Base-by-base conservation (phyloP, 371 early-diverging fungal species). In the Mucor indicus region DNA sequence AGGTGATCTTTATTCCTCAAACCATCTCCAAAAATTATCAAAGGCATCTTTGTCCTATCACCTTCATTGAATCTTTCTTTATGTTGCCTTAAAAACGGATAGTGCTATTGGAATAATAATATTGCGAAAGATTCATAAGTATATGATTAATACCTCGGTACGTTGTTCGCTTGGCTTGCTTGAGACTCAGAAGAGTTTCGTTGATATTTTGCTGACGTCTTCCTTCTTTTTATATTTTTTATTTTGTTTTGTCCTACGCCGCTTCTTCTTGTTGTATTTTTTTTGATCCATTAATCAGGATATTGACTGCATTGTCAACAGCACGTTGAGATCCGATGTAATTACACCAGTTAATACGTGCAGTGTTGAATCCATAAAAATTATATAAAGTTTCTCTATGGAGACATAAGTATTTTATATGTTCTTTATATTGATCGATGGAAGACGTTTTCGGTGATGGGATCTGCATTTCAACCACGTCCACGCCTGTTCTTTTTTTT, bases 181-280 rank as follows among this genome's bases (percentile, higher is more conserved):
- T n/a, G n/a, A n/a, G n/a, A n/a, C n/a, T n/a, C n/a, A n/a, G n/a
- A n/a, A n/a, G n/a, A n/a, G n/a, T n/a, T n/a, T n/a, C n/a, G n/a
- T n/a, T n/a, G n/a, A n/a, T n/a, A n/a, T n/a, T n/a, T n/a, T n/a
- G n/a, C n/a, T n/a, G n/a, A n/a, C n/a, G n/a, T n/a, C n/a, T n/a
- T n/a, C n/a, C 35, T 35, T 35, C 35, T 35, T 35, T 35, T 16
- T 35, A 5, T 27, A 5, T 16, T 35, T 9, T 16, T 35, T 35
- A 4, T 27, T 27, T 27, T 27, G n/a, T n/a, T n/a, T n/a, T n/a
- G 36, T 36, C 36, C 16, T 15, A 12, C 20, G 22, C 33, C 32
- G 4, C 21, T 37, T 46, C 13, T 10, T 37, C 16, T 31, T 48
- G 33, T 39, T 46, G 23, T 46, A 46, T n/a, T 27, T 46, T 46